Evolutionary conservation across 2,329 filamentous ascomycete species (phyloP), one percentile per base, ranked within the genome.

Genomic region (Aspergillus candidus): DNA sequence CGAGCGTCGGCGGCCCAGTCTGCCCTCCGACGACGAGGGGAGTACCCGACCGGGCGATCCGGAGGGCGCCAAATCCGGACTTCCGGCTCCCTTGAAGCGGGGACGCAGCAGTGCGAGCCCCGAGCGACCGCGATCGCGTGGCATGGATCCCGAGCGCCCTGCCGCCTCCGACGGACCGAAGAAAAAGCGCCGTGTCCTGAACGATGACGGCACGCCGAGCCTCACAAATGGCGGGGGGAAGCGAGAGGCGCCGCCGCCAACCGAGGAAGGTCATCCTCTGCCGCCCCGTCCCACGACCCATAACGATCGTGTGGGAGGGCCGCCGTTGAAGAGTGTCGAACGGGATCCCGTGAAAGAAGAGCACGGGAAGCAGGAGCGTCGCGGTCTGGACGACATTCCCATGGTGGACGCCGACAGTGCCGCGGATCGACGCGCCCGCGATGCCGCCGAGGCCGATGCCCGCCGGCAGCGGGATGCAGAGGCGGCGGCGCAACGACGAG

Each of bases 21-120:
- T 69, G 6, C 59, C 67, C 35, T 68, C 66, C 4, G 67, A 66
- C 5, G 68, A 71, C 50, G 67, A 70, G 36, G 68, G 69, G 44
- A 48, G 43, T 17, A 47, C 52, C 8, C 67, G 61, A 46, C 38
- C 62, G 0, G 65, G 61, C 29, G 41, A 10, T 10, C 22, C 22
- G 22, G 22, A 27, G 2, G 22, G 22, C 22, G 22, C 48, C 47
- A 49, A 55, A n/a, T 48, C 50, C 35, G 51, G 47, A 44, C 41
- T 32, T 12, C 40, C 47, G 31, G 22, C 22, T 2, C 52, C 55
- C 10, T 53, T 71, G 33, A 73, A 73, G 52, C 65, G 70, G 32
- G 58, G 63, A 22, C 65, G 70, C 35, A 62, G 58, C 38, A 72
- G 69, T 44, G 55, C 58, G 15, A 70, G 68, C n/a, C 70, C 69